Percentiles rank a stretch among this genome's conserved stretches.
Evolutionary conservation across 2,329 filamentous ascomycete species (phyloP).

Genomic region (Alternaria burnsii): DNA sequence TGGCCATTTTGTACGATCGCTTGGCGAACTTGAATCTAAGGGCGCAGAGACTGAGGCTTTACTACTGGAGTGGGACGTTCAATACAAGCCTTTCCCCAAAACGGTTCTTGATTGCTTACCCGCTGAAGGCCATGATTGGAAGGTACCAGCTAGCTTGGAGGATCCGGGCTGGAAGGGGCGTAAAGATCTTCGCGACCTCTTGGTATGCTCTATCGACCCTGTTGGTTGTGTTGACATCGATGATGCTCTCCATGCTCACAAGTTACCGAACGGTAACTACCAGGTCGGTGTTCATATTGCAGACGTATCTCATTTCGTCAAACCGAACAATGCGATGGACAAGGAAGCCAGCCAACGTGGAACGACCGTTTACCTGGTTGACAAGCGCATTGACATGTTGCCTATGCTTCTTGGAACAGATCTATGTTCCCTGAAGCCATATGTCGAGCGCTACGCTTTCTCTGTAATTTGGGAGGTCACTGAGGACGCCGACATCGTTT

Average conservation of each 20-base stretch:
- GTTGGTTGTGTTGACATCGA: conserved; percentile 97
- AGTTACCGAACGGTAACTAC: conserved; percentile 88
- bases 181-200: conserved; percentile 81
- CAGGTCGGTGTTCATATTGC: conserved; percentile 98
- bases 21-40: conserved; percentile 95
- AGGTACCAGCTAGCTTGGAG: conserved; percentile 78
- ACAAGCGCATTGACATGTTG: conserved; percentile 99
- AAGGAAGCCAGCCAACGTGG: conserved; percentile 91
- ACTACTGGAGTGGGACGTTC: conserved; percentile 93
- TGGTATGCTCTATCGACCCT: conserved; percentile 98
- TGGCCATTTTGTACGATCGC: conserved; percentile 90
- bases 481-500: conserved; percentile 83
- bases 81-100: conserved; percentile 96
- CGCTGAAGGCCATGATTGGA: conserved; percentile 91
- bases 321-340: conserved; percentile 97
- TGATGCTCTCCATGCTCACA: conserved; percentile 88
- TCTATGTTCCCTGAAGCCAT: conserved; percentile 93
- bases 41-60: conserved; percentile 97
- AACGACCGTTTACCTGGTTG: conserved; percentile 95
- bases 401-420: conserved; percentile 96
- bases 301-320: conserved; percentile 99
- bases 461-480: conserved; percentile 79
- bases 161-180: conserved; percentile 89
- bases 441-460: conserved; percentile 79
- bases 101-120: conserved; percentile 94